Conservation (phyloP, 306 rosid species). For the Arachis stenosperma region DNA sequence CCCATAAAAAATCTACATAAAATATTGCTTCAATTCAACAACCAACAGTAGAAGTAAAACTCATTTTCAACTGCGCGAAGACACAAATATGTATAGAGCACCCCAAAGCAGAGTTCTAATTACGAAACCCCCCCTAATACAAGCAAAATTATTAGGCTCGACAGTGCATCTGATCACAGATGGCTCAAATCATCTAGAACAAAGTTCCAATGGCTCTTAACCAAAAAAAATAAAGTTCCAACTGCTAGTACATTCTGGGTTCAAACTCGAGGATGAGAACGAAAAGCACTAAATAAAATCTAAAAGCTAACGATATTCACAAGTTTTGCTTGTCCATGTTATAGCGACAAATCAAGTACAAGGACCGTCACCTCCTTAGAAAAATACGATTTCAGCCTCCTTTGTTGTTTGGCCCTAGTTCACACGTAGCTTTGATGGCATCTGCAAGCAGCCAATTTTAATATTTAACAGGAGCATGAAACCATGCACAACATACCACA, state of each 20-base stretch:
- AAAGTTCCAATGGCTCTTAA: background rate
- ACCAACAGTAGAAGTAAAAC: background rate
- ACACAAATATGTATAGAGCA: background rate
- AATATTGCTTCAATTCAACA: background rate
- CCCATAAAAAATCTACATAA: background rate
- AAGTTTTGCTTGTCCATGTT: conserved; percentile 46
- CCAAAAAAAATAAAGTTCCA: background rate
- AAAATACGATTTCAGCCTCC: conserved; percentile 36
- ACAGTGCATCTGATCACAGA: background rate
- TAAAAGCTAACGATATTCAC: conserved; percentile 43
- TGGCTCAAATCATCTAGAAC: conserved; percentile 8
- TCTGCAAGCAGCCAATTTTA: conserved; percentile 47
- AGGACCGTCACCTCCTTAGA: conserved; percentile 22
- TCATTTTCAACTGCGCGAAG: background rate
- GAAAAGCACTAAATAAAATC: background rate
- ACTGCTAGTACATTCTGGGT: background rate
- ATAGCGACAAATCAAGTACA: conserved; percentile 28
- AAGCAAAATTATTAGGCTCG: background rate
- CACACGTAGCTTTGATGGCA: conserved; percentile 39
- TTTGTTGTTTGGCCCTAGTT: conserved; percentile 4
- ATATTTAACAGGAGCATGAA: conserved; percentile 8
- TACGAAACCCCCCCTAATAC: background rate
- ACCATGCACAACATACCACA: conserved; percentile 8
- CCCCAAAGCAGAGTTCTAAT: background rate
- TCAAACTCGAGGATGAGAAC: background rate